Percentiles rank a stretch among this genome's conserved stretches.
These are phyloP conservation scores for Eucalyptus cladocalyx DNA, from an alignment of 345 rosid species.

Conservation along the genomic window DNA sequence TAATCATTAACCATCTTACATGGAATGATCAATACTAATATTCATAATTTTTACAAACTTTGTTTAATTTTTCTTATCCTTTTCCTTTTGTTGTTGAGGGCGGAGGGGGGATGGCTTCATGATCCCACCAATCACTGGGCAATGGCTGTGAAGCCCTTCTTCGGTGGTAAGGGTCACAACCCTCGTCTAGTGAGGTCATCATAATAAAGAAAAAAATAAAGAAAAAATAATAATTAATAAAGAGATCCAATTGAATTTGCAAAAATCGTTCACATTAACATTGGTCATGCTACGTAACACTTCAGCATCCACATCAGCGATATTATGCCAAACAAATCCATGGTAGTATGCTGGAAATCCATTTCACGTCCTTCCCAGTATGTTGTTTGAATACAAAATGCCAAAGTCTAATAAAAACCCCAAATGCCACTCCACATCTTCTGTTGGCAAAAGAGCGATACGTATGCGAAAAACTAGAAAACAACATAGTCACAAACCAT, in stretches of 20 bases:
- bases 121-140: not conserved
- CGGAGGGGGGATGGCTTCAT: rapidly evolving
- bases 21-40: rapidly evolving
- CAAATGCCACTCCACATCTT: not conserved
- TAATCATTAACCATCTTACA: rapidly evolving
- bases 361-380: not conserved
- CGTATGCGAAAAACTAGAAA: not conserved
- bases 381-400: not conserved
- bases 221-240: not conserved
- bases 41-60: not conserved
- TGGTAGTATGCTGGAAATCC: not conserved
- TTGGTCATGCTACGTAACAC: rapidly evolving
- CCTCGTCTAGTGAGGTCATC: not conserved
- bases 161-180: rapidly evolving
- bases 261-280: rapidly evolving
- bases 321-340: not conserved
- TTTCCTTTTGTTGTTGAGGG: not conserved
- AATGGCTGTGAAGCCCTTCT: not conserved
- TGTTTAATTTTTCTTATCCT: not conserved
- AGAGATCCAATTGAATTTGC: not conserved
- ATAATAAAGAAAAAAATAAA: not conserved
- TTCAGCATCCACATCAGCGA: rapidly evolving
- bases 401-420: not conserved
- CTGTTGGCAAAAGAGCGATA: not conserved
- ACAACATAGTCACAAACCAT: not conserved